These are phyloP conservation scores for Pythium chondricola DNA, from an alignment of 352 stramenopile genomes.

Conservation along the genomic window DNA sequence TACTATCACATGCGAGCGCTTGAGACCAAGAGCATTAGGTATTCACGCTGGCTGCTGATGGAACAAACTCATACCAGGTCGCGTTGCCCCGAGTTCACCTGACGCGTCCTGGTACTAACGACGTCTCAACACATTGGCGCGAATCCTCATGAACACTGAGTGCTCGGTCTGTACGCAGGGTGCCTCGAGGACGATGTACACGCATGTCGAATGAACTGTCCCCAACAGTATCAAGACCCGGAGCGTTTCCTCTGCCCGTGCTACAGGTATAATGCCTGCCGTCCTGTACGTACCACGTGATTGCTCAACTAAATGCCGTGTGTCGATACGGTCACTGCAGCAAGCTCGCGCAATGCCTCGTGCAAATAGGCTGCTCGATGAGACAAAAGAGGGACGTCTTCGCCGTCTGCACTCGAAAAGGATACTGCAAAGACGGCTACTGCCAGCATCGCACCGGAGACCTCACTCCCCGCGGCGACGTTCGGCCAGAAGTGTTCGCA, in stretches of 20 bases:
- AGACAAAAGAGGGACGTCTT: constrained; percentile 59
- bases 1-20: not conserved
- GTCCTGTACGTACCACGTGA: too few species aligned
- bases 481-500: constrained; percentile 52
- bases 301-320: too few species aligned
- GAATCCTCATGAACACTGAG: too few species aligned
- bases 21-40: too few species aligned
- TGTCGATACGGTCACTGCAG: too few species aligned
- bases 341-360: constrained; percentile 59
- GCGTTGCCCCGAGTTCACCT: constrained; percentile 5
- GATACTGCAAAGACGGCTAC: constrained; percentile 80
- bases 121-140: too few species aligned
- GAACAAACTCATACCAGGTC: too few species aligned
- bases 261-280: constrained; percentile 52
- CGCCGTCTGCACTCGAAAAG: constrained; percentile 59
- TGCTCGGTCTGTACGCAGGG: too few species aligned
- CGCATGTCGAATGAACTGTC: constrained; percentile 44
- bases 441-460: constrained; percentile 57
- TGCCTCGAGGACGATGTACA: constrained; percentile 38
- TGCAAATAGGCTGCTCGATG: constrained; percentile 56
- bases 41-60: too few species aligned
- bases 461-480: constrained; percentile 44
- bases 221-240: constrained; percentile 50
- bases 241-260: constrained; percentile 54
- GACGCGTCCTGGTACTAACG: not conserved